A percentile compares a stretch with the other conserved stretches of the same genome.
Evolutionary conservation across 2,329 filamentous ascomycete species (phyloP).

Genomic region (Fusarium floridanum): DNA sequence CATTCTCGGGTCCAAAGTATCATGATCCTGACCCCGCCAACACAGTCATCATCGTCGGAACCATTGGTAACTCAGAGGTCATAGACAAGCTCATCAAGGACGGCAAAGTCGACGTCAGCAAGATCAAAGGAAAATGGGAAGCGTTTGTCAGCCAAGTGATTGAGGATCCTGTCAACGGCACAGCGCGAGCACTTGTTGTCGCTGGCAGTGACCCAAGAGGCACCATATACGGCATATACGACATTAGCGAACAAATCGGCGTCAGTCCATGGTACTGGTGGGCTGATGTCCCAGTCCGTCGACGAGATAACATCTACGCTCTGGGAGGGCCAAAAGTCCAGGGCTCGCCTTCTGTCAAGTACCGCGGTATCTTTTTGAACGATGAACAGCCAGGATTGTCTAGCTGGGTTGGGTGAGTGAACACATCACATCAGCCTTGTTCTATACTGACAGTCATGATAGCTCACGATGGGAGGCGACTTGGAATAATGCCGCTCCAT

Average conservation of each 20-base stretch:
- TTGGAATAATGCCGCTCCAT: slow-evolving; percentile 65
- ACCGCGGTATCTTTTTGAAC: slow-evolving; percentile 73
- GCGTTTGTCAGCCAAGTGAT: slow-evolving; percentile 72
- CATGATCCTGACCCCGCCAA: slow-evolving; percentile 56
- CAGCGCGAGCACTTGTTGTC: slow-evolving; percentile 64
- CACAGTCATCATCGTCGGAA: slow-evolving; percentile 76
- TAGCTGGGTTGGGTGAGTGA: slow-evolving; percentile 59
- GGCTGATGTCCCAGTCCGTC: slow-evolving; percentile 67
- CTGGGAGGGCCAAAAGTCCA: slow-evolving; percentile 49
- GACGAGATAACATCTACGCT: slow-evolving; percentile 63
- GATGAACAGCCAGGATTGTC: slow-evolving; percentile 63
- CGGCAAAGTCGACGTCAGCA: slow-evolving; percentile 68
- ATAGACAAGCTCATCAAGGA: slow-evolving; percentile 69
- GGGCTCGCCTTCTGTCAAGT: slow-evolving; percentile 68
- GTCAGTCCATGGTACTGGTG: slow-evolving; percentile 69
- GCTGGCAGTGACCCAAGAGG: slow-evolving; percentile 70
- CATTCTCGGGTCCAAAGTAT: slow-evolving; percentile 57
- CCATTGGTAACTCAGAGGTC: slow-evolving; percentile 72
- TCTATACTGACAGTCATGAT: neutral
- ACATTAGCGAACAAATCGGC: slow-evolving; percentile 71
- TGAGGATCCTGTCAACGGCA: slow-evolving; percentile 58
- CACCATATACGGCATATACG: slow-evolving; percentile 72
- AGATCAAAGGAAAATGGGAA: slow-evolving; percentile 76
- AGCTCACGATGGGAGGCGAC: slow-evolving; percentile 56
- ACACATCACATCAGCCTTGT: neutral